Evolutionary conservation across 495 filamentous ascomycete genomes (phyloP).

Genomic region (Hypoxylon perforatum): DNA sequence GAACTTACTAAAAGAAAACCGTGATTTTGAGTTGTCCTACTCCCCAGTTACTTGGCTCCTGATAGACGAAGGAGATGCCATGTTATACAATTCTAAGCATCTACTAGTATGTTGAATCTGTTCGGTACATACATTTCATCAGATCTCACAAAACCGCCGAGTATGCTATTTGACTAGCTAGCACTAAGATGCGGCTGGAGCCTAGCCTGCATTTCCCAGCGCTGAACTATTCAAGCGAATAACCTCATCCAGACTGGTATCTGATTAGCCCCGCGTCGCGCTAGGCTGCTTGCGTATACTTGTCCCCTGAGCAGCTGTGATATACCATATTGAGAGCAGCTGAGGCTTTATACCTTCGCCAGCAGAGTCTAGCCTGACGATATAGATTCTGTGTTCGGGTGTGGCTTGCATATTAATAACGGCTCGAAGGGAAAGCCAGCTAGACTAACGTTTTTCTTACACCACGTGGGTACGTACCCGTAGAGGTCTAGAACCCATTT

Average conservation of each 20-base stretch:
- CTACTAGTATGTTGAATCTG: too few relatives aligned
- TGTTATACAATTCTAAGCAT: too few relatives aligned
- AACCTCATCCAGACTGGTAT: conserved; percentile 2
- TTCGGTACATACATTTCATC: neutral
- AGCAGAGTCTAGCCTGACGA: neutral
- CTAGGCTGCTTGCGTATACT: neutral
- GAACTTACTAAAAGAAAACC: too few relatives aligned
- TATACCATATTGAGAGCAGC: neutral
- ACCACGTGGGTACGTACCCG: neutral
- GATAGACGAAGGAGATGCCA: too few relatives aligned
- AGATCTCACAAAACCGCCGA: neutral
- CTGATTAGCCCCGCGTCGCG: neutral
- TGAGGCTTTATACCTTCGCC: neutral
- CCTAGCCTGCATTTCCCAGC: neutral
- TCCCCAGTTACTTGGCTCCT: too few relatives aligned
- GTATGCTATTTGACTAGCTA: neutral
- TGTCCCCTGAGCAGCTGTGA: neutral
- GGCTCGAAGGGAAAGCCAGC: neutral
- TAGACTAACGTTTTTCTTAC: neutral
- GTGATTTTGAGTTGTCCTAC: too few relatives aligned
- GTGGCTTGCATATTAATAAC: neutral
- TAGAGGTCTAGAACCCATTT: neutral
- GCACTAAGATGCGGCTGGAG: neutral
- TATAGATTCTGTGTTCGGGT: neutral
- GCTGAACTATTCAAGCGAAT: neutral